These are phyloP conservation scores for Cladophialophora exuberans DNA, from an alignment of 2,329 filamentous ascomycete genomes.

Conservation along the genomic window DNA sequence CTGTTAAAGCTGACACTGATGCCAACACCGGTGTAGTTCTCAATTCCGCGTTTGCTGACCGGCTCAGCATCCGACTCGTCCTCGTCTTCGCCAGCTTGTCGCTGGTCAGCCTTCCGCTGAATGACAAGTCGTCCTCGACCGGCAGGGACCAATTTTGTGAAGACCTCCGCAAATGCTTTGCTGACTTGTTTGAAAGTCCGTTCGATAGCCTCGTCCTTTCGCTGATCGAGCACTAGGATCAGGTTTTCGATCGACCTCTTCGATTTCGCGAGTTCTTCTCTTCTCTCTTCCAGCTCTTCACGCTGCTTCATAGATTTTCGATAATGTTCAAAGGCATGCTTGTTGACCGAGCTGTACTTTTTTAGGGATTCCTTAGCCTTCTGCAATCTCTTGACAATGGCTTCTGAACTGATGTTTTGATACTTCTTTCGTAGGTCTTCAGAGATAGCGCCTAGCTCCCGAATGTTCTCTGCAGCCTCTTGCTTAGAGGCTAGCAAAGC, in stretches of 20 bases:
- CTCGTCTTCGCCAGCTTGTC: constrained; percentile 60
- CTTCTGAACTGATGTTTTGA: constrained; percentile 76
- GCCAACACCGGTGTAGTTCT: constrained; percentile 94
- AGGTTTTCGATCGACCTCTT: constrained; percentile 89
- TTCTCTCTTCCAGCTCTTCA: constrained; percentile 80
- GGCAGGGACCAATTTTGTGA: constrained; percentile 91
- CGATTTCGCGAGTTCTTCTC: constrained; percentile 83
- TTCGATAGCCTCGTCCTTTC: constrained; percentile 97
- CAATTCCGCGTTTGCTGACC: constrained; percentile 66
- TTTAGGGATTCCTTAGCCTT: constrained; percentile 92
- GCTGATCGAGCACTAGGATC: constrained; percentile 87
- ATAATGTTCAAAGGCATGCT: constrained; percentile 99
- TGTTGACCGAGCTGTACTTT: constrained; percentile 86
- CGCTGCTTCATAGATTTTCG: constrained; percentile 94
- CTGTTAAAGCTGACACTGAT: constrained; percentile 99
- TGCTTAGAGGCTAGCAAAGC: constrained; percentile 74
- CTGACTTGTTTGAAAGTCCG: constrained; percentile 98
- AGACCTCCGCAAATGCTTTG: constrained; percentile 87
- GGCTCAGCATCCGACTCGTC: constrained; percentile 67
- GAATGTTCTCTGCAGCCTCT: constrained; percentile 85
- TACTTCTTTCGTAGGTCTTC: constrained; percentile 95
- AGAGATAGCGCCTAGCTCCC: constrained; percentile 87
- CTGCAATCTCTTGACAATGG: constrained; percentile 74
- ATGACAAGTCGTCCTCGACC: constrained; percentile 91
- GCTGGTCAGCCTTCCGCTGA: constrained; percentile 81